Base-by-base conservation (phyloP, 1,284 basidiomycete genomes). In the Trichosporon sp. region DNA sequence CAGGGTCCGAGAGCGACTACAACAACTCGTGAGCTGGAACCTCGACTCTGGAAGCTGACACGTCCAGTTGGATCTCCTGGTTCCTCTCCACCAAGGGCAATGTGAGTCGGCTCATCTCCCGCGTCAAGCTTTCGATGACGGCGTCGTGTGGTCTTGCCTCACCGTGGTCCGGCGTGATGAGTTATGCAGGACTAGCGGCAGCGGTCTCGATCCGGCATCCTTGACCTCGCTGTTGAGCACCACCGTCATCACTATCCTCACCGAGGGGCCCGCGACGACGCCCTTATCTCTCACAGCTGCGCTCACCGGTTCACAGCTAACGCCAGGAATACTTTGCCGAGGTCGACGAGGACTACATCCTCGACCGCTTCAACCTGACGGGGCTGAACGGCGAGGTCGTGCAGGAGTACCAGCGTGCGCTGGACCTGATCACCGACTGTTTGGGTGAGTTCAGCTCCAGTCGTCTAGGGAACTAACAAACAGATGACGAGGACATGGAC, bases 341-440 rank as follows among this genome's bases (percentile, higher is more conserved):
- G 85, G 93, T 99, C 74, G 97, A 99, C 81, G 95, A 98, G 80
- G 96, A 98, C 84, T 99, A 98, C 84, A 98, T 99, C 77, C 87
- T 98, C 64, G 96, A 99, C 85, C 88, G 96, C 62, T 98, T 99
- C 89, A 99, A 98, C 84, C 87, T 99, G 68, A 99, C 96, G 5
- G 96, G 97, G 1, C 87, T 98, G 71, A 98, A 98, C 84, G 92
- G 92, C 74, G 96, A 99, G 83, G 94, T 84, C 27, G 79, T 98
- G 7, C 89, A 94, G 73, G 93, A 98, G 84, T 99, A 98, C 78
- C 85, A 91, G 1, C 91, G 97, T 77, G 96, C 96, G 0, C 85
- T 99, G 66, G 96, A 99, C 81, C 87, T 98, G 69, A 98, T 99
- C 74, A 98, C 95, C 3, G 94, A 97, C 72, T 65, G 31, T 15